Conservation (phyloP, 73 alveolate genomes). For the Paramecium sonneborni region DNA sequence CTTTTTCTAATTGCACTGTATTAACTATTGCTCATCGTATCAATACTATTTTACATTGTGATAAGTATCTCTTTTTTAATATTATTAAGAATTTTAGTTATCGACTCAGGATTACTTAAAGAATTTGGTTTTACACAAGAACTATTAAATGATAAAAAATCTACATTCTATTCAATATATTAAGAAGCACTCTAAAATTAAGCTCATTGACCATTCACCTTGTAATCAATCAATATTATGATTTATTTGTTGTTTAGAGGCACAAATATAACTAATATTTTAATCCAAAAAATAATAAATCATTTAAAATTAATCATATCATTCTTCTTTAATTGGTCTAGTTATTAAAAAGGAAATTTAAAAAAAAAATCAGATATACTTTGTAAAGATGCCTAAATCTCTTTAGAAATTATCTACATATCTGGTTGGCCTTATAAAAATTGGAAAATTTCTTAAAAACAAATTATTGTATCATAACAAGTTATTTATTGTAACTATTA, state of each 20-base stretch:
- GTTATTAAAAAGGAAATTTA: background rate
- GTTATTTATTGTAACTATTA: background rate
- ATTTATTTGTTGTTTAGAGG: too few species aligned
- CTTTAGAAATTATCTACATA: background rate
- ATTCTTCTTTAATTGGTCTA: background rate
- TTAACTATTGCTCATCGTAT: constrained; percentile 85
- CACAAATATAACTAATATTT: background rate
- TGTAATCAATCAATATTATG: too few species aligned
- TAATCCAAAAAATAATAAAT: background rate
- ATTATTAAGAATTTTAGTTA: constrained; percentile 60
- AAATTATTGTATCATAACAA: background rate
- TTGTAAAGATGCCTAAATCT: background rate
- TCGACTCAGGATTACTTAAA: constrained; percentile 72
- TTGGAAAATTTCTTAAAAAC: background rate
- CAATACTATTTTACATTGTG: constrained; percentile 76
- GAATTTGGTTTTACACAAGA: constrained; percentile 48
- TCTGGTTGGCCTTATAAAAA: background rate
- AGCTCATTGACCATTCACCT: background rate
- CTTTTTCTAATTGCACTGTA: constrained; percentile 75
- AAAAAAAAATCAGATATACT: background rate
- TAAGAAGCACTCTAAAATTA: background rate
- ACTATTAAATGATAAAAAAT: background rate
- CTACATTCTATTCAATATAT: background rate
- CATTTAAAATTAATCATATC: background rate
- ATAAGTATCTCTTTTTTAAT: constrained; percentile 22